These are phyloP conservation scores for Fomitopsis serialis DNA, from an alignment of 768 basidiomycete species.

Conservation along the genomic window DNA sequence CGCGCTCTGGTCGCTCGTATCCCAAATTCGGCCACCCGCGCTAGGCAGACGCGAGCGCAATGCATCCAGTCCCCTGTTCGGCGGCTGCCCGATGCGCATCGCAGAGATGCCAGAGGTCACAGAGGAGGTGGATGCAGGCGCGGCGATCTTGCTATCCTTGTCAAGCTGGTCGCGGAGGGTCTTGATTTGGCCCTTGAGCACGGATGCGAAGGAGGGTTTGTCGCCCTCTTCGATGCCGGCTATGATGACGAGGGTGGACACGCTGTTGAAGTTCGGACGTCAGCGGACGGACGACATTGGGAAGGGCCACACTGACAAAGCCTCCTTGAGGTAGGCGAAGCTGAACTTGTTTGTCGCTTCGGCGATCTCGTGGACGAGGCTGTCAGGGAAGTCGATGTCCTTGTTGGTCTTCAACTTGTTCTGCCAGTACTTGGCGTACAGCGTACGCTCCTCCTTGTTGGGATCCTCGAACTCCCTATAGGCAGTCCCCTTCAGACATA, in stretches of 20 bases:
- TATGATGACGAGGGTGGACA: constrained; percentile 66
- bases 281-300: background rate
- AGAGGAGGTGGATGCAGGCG: background rate
- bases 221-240: constrained; percentile 43
- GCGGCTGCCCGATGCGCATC: background rate
- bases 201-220: constrained; percentile 42
- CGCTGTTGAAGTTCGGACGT: constrained; percentile 34
- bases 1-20: constrained; percentile 5
- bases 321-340: constrained; percentile 88
- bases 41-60: constrained; percentile 10
- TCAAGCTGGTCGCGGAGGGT: constrained; percentile 62
- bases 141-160: constrained; percentile 25
- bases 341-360: constrained; percentile 62
- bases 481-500: background rate
- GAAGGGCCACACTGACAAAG: constrained; percentile 56
- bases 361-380: constrained; percentile 55
- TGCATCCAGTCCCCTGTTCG: background rate
- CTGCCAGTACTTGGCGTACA: constrained; percentile 80
- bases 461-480: constrained; percentile 70
- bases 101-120: background rate
- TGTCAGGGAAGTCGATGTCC: constrained; percentile 61
- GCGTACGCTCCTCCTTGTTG: constrained; percentile 49
- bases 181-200: constrained; percentile 56
- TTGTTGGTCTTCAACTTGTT: constrained; percentile 61
- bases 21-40: constrained; percentile 15